Percentiles rank a stretch among this genome's conserved stretches.
Conservation (phyloP, 2,329 filamentous ascomycete species). For the Hortaea werneckii region DNA sequence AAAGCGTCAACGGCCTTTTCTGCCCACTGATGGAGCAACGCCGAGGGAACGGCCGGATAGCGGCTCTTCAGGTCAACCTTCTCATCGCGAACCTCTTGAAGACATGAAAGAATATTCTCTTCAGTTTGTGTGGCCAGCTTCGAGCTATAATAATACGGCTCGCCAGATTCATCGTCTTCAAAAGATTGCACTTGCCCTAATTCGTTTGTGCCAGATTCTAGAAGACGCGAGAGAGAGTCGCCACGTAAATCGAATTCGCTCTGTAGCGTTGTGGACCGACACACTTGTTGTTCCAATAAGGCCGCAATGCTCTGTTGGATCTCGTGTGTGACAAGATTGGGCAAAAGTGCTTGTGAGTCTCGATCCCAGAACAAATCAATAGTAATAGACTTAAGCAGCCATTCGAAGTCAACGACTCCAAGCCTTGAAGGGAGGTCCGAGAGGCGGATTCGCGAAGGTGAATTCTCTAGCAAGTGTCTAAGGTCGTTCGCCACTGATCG, state of each 20-base stretch:
- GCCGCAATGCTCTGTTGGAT: neutral
- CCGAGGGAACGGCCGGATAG: neutral
- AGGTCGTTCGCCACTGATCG: conserved; percentile 6
- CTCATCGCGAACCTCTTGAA: neutral
- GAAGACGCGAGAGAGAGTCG: neutral
- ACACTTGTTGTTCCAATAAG: neutral
- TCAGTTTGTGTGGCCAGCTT: neutral
- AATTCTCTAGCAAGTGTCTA: conserved; percentile 7
- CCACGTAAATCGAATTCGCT: neutral
- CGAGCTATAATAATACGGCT: neutral
- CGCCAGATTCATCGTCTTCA: neutral
- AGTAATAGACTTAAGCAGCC: conserved; percentile 5
- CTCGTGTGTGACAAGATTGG: neutral
- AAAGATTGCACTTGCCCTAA: neutral
- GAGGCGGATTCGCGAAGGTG: conserved; percentile 7
- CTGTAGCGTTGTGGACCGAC: neutral
- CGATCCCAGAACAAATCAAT: conserved; percentile 2
- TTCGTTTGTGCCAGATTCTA: neutral
- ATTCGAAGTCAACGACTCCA: conserved; percentile 7
- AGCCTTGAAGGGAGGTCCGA: conserved; percentile 8
- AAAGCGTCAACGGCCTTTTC: neutral
- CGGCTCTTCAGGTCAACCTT: conserved; percentile 3
- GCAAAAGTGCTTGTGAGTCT: conserved; percentile 4
- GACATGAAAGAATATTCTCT: neutral
- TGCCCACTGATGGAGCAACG: conserved; percentile 1